Evolutionary conservation across 768 basidiomycete species (phyloP), one percentile per base, ranked within the genome.

Genomic region (Stropharia rugosoannulata): DNA sequence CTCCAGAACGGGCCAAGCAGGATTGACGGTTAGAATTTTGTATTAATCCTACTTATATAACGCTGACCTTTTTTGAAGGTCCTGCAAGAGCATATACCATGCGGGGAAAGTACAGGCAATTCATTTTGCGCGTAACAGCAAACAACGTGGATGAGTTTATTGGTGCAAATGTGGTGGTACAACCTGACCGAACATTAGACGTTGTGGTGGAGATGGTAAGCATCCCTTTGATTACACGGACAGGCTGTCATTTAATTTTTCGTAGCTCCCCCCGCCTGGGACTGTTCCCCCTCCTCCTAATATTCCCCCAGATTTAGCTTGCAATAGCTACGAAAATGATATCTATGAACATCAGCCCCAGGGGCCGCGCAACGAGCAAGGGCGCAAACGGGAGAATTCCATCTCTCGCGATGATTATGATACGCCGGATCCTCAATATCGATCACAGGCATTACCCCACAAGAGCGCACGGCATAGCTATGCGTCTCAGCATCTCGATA

Each of bases 91-190:
- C 84, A 27, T 90, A 81, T 60, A 82, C 82, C 2, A 70, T 82
- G 66, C 81, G 88, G 25, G 87, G 87, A 29, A 81, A 80, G 70
- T 90, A 84, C 66, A 77, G 83, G 49, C 88, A 90, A 62, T 76
- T 84, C 50, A 83, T 90, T 62, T 74, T 90, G 63, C 81, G 85
- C 29, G 77, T 90, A 25, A 74, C 79, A 8, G 73, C 75, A 29
- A 75, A 81, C 32, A 81, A 83, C 61, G 71, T 68, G 25, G 76
- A 81, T 48, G 75, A 82, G 16, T 80, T 70, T 57, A 73, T 73
- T 22, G 74, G 81, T 3, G 80, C 82, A n/a, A 84, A 88, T 62
- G 70, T 90, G 13, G 73, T 77, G 13, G 73, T 89, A 13, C 71
- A 76, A 22, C 69, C 73, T 37, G 76, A 85, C 22, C 75, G 80